These are phyloP conservation scores for Antitrichia curtipendula DNA, from an alignment of 225 moss, liverwort and hornwort species.

Conservation along the genomic window DNA sequence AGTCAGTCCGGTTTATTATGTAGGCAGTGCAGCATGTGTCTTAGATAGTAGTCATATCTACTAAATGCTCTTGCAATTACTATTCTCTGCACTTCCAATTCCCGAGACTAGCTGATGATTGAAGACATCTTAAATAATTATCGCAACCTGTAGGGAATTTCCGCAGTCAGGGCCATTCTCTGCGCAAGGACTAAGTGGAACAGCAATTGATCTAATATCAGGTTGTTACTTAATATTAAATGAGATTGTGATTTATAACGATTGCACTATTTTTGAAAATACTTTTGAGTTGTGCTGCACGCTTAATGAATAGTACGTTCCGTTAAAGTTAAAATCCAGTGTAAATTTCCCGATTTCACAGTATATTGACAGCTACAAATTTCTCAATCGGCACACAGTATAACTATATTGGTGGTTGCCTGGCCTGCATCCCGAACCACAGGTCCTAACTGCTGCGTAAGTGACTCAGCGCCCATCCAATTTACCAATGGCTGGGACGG, in stretches of 20 bases:
- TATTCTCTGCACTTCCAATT: neutral
- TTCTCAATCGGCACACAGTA: neutral
- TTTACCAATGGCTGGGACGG: conserved; percentile 60
- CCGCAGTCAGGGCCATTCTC: neutral
- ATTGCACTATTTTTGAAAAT: neutral
- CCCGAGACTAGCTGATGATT: neutral
- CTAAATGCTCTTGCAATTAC: neutral
- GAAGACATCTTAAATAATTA: neutral
- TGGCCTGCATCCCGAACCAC: neutral
- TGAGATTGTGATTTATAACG: neutral
- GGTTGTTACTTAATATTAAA: neutral
- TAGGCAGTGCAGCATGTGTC: neutral
- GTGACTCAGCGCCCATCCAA: neutral
- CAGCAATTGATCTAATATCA: conserved; percentile 1
- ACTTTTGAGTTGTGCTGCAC: neutral
- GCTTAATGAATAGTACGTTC: neutral
- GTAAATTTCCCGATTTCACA: neutral
- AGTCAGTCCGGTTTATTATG: neutral
- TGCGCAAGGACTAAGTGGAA: neutral
- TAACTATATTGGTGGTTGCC: neutral
- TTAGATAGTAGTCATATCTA: neutral
- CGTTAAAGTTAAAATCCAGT: neutral
- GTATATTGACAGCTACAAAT: neutral
- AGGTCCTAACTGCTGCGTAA: conserved; percentile 40
- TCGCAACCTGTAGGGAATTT: conserved; percentile 3